These are phyloP conservation scores for Polytolypa hystricis DNA, from an alignment of 2,329 filamentous ascomycete genomes.

Conservation along the genomic window DNA sequence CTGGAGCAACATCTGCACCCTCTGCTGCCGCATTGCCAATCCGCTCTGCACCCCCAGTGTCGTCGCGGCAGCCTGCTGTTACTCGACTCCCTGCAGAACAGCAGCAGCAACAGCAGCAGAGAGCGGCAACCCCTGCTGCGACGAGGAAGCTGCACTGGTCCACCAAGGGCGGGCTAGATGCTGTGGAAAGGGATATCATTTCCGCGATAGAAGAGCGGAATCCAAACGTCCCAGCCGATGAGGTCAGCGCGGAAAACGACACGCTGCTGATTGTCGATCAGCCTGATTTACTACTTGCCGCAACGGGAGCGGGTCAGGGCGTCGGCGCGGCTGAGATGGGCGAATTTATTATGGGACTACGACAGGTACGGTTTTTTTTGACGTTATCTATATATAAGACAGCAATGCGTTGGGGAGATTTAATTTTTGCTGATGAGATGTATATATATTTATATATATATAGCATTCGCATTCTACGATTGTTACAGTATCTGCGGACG, in stretches of 20 bases:
- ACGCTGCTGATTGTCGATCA: slow-evolving; percentile 56
- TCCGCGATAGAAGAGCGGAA: slow-evolving; percentile 23
- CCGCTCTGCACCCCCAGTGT: slow-evolving; percentile 6
- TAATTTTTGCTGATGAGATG: too few relatives aligned
- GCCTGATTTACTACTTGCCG: slow-evolving; percentile 53
- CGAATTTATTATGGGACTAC: slow-evolving; percentile 47
- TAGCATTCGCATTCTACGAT: slow-evolving; percentile 56
- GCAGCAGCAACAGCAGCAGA: background rate
- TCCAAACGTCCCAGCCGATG: slow-evolving; percentile 7
- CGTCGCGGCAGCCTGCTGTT: background rate
- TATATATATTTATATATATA: too few relatives aligned
- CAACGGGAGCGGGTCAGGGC: slow-evolving; percentile 39
- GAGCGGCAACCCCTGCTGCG: slow-evolving; percentile 4
- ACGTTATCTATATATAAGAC: background rate
- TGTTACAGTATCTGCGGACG: slow-evolving; percentile 60
- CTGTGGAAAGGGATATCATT: slow-evolving; percentile 25
- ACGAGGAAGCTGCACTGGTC: slow-evolving; percentile 8
- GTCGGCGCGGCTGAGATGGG: slow-evolving; percentile 36
- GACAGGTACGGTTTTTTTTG: slow-evolving; percentile 45
- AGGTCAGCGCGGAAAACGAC: slow-evolving; percentile 16
- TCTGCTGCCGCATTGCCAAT: slow-evolving; percentile 6
- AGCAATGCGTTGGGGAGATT: too few relatives aligned
- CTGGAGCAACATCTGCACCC: slow-evolving; percentile 13
- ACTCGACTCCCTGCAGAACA: background rate
- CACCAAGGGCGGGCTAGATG: slow-evolving; percentile 19